Base-by-base conservation (phyloP, 2,329 filamentous ascomycete species). In the Neocatenulostroma microsporum region DNA sequence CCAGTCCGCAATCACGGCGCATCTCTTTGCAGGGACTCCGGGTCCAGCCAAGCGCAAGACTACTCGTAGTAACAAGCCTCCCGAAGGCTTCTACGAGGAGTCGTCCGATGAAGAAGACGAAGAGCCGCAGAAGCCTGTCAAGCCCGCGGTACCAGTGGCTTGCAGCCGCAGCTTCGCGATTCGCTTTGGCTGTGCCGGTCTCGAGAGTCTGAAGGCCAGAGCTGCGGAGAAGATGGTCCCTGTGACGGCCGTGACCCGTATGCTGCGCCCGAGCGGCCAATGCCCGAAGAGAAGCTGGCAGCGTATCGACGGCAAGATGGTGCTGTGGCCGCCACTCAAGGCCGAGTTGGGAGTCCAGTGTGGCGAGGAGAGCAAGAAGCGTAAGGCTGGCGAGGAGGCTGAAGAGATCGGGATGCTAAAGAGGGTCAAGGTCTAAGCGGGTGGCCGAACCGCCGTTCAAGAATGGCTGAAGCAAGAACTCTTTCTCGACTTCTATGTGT, bases 291-390 rank as follows among this genome's bases (percentile, higher is more conserved):
- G 32, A 12, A 24, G 23, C 7, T 34, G 32, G 32, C 32, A 11
- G 11, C 28, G 26, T 4, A 14, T 34, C 18, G 25, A 32, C 14
- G 36, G 36, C 12, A 34, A 23, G 30, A 19, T 33, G 36, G 23
- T 23, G 18, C 23, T 18, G 8, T 25, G 19, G 25, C 15, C n/a
- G 29, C 21, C 32, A 21, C 17, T 34, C 10, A 21, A 13, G 31
- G 35, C n/a, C n/a, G n/a, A n/a, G n/a, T n/a, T n/a, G n/a, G n/a
- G n/a, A n/a, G n/a, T n/a, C n/a, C n/a, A n/a, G 25, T 27, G 15
- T 5, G 25, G 25, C 18, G n/a, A 21, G 17, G 15, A 28, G 13
- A 13, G 15, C 18, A 14, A 2, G 25, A 36, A 24, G 23, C 23
- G 23, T n/a, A 24, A 24, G n/a, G 23, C 23, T n/a, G 23, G n/a